Conservation (phyloP, 805 yeast genomes). For the Lipomyces starkeyi region DNA sequence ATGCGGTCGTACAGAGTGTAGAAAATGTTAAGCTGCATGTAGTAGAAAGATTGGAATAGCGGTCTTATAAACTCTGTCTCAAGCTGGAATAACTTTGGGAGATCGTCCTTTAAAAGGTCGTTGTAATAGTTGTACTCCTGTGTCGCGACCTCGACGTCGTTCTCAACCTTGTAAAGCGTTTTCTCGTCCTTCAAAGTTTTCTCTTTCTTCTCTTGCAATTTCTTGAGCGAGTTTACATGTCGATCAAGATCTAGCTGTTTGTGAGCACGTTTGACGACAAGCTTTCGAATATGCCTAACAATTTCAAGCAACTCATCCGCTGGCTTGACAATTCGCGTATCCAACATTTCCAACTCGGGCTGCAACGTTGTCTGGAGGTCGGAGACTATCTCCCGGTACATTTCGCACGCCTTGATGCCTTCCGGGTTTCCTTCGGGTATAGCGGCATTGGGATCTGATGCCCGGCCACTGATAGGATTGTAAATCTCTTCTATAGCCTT, state of each 20-base stretch:
- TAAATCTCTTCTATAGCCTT: constrained; percentile 93
- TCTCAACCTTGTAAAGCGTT: constrained; percentile 84
- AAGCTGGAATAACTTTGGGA: constrained; percentile 84
- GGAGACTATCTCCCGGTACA: constrained; percentile 82
- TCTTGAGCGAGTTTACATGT: constrained; percentile 69
- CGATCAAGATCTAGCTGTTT: constrained; percentile 94
- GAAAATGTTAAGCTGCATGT: constrained; percentile 96
- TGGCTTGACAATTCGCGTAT: constrained; percentile 85
- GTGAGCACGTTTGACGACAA: constrained; percentile 95
- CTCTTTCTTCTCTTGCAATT: constrained; percentile 82
- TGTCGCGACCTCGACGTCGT: constrained; percentile 85
- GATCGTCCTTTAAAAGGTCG: constrained; percentile 87
- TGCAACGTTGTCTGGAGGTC: constrained; percentile 84
- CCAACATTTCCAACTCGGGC: constrained; percentile 93
- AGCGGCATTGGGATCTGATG: constrained; percentile 85
- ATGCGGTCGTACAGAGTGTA: constrained; percentile 88
- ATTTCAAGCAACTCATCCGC: constrained; percentile 88
- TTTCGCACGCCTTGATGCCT: constrained; percentile 93
- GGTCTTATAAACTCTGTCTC: constrained; percentile 95
- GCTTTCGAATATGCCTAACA: constrained; percentile 82
- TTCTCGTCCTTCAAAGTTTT: constrained; percentile 89
- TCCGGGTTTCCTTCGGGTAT: constrained; percentile 95
- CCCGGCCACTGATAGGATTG: constrained; percentile 92
- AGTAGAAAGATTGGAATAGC: constrained; percentile 89
- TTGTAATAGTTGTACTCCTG: constrained; percentile 96